Evolutionary conservation across 768 basidiomycete species (phyloP), one percentile per base, ranked within the genome.

Genomic region (Hericium erinaceus): DNA sequence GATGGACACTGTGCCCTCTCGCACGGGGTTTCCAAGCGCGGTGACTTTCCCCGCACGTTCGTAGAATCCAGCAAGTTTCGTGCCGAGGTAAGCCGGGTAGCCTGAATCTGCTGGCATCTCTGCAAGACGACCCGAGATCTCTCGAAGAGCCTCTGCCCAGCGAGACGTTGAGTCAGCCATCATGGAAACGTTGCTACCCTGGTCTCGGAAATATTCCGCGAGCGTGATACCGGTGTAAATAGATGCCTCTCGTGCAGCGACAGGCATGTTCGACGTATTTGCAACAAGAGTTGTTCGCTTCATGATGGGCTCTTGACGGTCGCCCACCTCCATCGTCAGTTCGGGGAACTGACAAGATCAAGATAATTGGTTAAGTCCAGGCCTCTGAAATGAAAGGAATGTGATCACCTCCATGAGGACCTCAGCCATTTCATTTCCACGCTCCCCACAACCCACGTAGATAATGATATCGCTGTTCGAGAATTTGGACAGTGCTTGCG

Each of bases 21-120:
- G 80, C 46, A 78, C 73, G 5, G 97, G 97, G 63, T 85, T 91
- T 54, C 97, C 97, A 52, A 99, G 69, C 70, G 92, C 95, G 7
- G 82, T 83, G 50, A 97, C 95, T 71, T 95, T 98, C 33, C 97
- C 97, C 11, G 97, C 95, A 64, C 97, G 89, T 72, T 99, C 97
- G 73, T 99, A 99, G 81, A 99, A 99, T 65, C 89, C 84, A 20
- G 97, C 97, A 39, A 98, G 76, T 74, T 98, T 98, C 37, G 97
- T 95, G 60, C 87, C 76, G 59, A 98, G 84, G 72, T 98, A 98
- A 3, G 97, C 97, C 52, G 97, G 97, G 74, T 99, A 99, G 58
- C 97, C 97, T 41, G 97, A 98, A 71, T 98, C 97, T 33, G 97
- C 97, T 52, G 97, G 97, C 97, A 99, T 99, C 74, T 99, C 97